phyloP scores from a whole-genome alignment of 2,329 filamentous ascomycete species.

The Sclerotinia sclerotiorum region DNA sequence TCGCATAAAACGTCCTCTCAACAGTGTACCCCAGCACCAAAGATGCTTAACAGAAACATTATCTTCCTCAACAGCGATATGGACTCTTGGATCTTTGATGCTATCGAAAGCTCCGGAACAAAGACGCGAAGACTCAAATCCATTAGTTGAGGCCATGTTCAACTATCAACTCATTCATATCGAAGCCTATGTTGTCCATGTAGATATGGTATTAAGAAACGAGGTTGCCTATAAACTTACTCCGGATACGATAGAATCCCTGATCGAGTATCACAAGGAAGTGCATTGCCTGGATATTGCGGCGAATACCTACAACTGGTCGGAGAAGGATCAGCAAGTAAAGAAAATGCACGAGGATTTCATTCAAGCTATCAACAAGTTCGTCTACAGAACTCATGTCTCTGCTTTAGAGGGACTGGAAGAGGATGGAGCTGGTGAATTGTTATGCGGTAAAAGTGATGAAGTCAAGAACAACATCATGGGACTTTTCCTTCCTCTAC shows the following conservation, averaged over 20 bases:
- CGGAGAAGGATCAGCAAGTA: slow-evolving; percentile 91
- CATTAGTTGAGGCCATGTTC: slow-evolving; percentile 81
- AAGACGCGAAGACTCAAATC: slow-evolving; percentile 76
- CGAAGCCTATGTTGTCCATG: slow-evolving; percentile 96
- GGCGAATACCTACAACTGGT: slow-evolving; percentile 89
- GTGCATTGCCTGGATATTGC: slow-evolving; percentile 89
- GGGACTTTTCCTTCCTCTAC: slow-evolving; percentile 79
- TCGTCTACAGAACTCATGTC: slow-evolving; percentile 87
- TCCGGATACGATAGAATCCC: slow-evolving; percentile 84
- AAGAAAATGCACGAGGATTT: slow-evolving; percentile 98
- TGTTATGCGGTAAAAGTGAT: slow-evolving; percentile 86
- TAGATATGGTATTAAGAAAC: slow-evolving; percentile 97
- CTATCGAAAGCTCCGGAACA: slow-evolving; percentile 87
- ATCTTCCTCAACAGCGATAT: slow-evolving; percentile 86
- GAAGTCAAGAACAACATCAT: slow-evolving; percentile 88
- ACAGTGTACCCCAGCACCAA: slow-evolving; percentile 94
- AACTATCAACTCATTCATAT: slow-evolving; percentile 92
- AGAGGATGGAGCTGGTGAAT: slow-evolving; percentile 92
- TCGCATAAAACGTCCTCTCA: slow-evolving; percentile 92
- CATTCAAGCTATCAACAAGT: slow-evolving; percentile 94
- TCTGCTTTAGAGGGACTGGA: slow-evolving; percentile 91
- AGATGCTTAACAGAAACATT: slow-evolving; percentile 93
- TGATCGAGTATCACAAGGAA: slow-evolving; percentile 95
- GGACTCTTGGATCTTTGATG: slow-evolving; percentile 92
- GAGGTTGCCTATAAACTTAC: slow-evolving; percentile 99